These are phyloP conservation scores for Fusarium brachygibbosum DNA, from an alignment of 2,329 filamentous ascomycete species.

Conservation along the genomic window DNA sequence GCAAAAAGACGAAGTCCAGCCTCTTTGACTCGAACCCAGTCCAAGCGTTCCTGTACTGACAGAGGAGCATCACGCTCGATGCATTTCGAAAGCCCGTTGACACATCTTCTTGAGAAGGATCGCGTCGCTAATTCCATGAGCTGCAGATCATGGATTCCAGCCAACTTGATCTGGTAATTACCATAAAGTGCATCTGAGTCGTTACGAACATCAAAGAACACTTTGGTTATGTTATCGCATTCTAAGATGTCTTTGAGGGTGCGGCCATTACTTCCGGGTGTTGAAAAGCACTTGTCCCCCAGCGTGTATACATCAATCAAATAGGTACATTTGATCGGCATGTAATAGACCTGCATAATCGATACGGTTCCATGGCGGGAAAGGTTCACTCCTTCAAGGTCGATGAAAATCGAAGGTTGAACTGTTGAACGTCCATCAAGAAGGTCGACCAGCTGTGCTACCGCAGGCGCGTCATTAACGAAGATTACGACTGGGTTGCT, in stretches of 20 bases:
- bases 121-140: slow-evolving; percentile 1
- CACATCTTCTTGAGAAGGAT: not conserved
- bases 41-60: not conserved
- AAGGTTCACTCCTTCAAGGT: not conserved
- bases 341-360: not conserved
- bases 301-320: slow-evolving; percentile 2
- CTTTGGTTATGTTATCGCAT: not conserved
- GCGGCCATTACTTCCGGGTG: not conserved
- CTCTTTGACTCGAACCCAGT: not conserved
- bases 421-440: not conserved
- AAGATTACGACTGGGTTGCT: not conserved
- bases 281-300: not conserved
- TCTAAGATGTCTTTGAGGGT: not conserved
- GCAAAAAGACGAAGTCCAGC: not conserved
- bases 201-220: not conserved
- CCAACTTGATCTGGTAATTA: not conserved
- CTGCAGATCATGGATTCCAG: slow-evolving; percentile 8
- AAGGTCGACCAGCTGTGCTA: not conserved
- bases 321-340: not conserved
- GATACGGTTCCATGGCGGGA: not conserved
- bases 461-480: not conserved
- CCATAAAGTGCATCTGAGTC: not conserved
- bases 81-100: not conserved
- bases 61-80: not conserved
- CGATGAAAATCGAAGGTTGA: not conserved